These are phyloP conservation scores for Cucumis variabilis DNA, from an alignment of 331 rosid genomes.

Conservation along the genomic window DNA sequence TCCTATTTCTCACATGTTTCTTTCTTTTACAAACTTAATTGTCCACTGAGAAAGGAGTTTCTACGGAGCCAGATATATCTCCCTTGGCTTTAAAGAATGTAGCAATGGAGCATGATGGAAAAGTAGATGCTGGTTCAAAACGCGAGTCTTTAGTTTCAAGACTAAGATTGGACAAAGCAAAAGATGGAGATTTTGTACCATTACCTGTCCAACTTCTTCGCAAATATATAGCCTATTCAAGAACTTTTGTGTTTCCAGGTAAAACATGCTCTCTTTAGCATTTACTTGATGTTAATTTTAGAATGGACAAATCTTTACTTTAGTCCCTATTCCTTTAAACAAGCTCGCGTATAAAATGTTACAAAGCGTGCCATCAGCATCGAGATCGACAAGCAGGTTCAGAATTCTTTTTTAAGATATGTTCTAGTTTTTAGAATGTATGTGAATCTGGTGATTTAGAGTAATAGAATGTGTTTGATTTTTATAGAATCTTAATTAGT, in stretches of 20 bases:
- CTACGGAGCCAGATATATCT: conserved; percentile 43
- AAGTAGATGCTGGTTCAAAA: conserved; percentile 45
- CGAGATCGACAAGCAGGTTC: too few relatives aligned
- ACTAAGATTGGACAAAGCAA: conserved; percentile 71
- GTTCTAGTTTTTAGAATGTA: too few relatives aligned
- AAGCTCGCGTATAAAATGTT: too few relatives aligned
- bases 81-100: conserved; percentile 47
- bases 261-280: conserved; percentile 40
- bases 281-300: conserved; percentile 5
- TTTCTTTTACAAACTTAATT: not conserved
- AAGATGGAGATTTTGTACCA: conserved; percentile 77
- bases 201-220: conserved; percentile 91
- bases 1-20: conserved; percentile 31
- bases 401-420: too few relatives aligned
- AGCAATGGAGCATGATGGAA: conserved; percentile 55
- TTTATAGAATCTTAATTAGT: too few relatives aligned
- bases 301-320: too few relatives aligned
- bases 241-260: conserved; percentile 92
- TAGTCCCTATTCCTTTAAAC: too few relatives aligned
- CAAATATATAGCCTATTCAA: conserved; percentile 91
- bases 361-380: too few relatives aligned
- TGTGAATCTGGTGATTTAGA: too few relatives aligned
- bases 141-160: conserved; percentile 73
- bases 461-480: too few relatives aligned
- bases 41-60: conserved; percentile 37